Evolutionary conservation across 768 basidiomycete species (phyloP).

Genomic region (Lyophyllum semitale): DNA sequence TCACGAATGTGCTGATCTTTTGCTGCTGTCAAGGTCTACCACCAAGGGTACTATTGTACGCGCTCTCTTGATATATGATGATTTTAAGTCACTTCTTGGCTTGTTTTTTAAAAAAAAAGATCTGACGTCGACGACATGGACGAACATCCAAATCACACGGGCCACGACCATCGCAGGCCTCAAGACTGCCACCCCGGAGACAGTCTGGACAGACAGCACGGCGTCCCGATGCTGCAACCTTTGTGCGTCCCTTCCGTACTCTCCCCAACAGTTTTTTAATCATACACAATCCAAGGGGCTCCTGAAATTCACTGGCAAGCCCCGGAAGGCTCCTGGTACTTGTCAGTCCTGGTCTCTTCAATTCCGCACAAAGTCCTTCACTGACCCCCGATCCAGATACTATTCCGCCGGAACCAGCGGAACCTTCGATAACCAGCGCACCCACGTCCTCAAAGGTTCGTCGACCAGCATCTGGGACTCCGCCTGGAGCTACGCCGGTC

Average conservation of each 20-base stretch:
- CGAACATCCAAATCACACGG: constrained; percentile 30
- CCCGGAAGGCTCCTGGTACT: constrained; percentile 30
- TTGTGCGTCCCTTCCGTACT: constrained; percentile 14
- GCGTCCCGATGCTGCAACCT: constrained; percentile 31
- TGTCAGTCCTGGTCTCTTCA: constrained; percentile 19
- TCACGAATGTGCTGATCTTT: not conserved
- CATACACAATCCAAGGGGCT: constrained; percentile 23
- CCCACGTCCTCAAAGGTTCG: constrained; percentile 31
- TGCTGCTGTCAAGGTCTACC: constrained; percentile 19
- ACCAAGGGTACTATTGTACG: constrained; percentile 32
- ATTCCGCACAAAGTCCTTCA: not conserved
- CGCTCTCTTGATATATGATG: not conserved
- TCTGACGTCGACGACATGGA: constrained; percentile 31
- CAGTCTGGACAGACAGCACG: constrained; percentile 30
- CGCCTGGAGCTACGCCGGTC: constrained; percentile 32
- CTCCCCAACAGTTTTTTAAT: not conserved
- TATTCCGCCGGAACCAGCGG: constrained; percentile 32
- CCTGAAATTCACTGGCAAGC: constrained; percentile 34
- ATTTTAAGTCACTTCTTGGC: not conserved
- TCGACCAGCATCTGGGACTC: constrained; percentile 34
- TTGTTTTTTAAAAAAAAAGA: constrained; percentile 16
- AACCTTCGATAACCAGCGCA: constrained; percentile 33
- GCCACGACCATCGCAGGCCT: constrained; percentile 32
- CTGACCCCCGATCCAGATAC: constrained; percentile 20
- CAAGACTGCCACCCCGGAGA: constrained; percentile 35